phyloP scores from a whole-genome alignment of 371 early-diverging fungal genomes.

The Apophysomyces ossiformis region DNA sequence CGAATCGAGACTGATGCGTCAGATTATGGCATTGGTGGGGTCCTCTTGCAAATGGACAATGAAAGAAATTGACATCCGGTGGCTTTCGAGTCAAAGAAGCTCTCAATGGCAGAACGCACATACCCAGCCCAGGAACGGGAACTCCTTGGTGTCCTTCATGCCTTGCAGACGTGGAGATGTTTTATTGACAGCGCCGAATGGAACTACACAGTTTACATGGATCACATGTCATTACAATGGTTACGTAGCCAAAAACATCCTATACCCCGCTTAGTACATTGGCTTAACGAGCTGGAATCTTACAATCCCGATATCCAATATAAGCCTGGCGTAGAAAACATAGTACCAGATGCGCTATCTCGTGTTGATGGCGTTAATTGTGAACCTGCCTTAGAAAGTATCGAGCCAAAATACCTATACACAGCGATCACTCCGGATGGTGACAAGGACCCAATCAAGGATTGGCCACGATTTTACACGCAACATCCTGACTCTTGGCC shows the following conservation, averaged over 20 bases:
- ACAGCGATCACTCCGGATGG: neutral
- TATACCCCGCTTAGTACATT: neutral
- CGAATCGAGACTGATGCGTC: constrained; percentile 38
- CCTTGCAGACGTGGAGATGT: constrained; percentile 22
- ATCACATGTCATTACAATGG: constrained; percentile 18
- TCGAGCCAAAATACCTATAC: constrained; percentile 18
- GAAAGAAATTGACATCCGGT: constrained; percentile 25
- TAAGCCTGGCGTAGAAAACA: constrained; percentile 24
- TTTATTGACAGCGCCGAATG: constrained; percentile 13
- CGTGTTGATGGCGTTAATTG: constrained; percentile 11
- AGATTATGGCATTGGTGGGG: constrained; percentile 31
- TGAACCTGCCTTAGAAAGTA: neutral
- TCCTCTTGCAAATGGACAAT: constrained; percentile 29
- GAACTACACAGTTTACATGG: constrained; percentile 13
- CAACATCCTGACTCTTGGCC: neutral
- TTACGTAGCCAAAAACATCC: neutral
- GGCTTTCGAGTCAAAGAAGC: constrained; percentile 34
- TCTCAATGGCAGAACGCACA: constrained; percentile 22
- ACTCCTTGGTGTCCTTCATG: constrained; percentile 27
- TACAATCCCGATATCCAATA: constrained; percentile 13
- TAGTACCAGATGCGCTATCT: constrained; percentile 33
- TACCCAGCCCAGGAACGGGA: constrained; percentile 18
- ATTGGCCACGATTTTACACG: constrained; percentile 13
- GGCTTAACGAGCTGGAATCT: constrained; percentile 19
- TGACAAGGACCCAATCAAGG: constrained; percentile 2